Percentiles rank a stretch among this genome's conserved stretches.
These are phyloP conservation scores for Hirsutella minnesotensis DNA, from an alignment of 2,329 filamentous ascomycete species.

Conservation along the genomic window DNA sequence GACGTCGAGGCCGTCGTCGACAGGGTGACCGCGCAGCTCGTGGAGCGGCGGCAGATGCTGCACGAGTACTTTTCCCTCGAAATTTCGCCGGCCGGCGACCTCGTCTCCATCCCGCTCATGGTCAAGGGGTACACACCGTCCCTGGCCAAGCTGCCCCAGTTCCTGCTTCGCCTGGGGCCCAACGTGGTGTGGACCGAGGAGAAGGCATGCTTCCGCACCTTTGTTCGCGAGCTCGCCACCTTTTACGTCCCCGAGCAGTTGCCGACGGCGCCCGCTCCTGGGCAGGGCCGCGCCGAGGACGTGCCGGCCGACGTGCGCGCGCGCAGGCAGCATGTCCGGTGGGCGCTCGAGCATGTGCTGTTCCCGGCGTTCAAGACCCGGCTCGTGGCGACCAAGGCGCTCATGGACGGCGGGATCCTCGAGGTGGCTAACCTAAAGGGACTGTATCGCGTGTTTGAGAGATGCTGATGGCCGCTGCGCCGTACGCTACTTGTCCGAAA, in stretches of 20 bases:
- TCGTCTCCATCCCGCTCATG: slow-evolving; percentile 71
- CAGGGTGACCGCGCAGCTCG: slow-evolving; percentile 54
- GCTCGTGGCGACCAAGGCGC: slow-evolving; percentile 65
- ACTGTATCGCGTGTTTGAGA: slow-evolving; percentile 86
- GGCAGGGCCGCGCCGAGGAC: slow-evolving; percentile 19
- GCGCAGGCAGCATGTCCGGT: slow-evolving; percentile 57
- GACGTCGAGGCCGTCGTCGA: slow-evolving; percentile 56
- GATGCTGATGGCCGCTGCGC: slow-evolving; percentile 63
- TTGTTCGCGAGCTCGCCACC: slow-evolving; percentile 74
- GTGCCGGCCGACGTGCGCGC: slow-evolving; percentile 39
- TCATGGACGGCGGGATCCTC: slow-evolving; percentile 64
- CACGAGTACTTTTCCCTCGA: slow-evolving; percentile 85
- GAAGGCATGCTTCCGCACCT: slow-evolving; percentile 71
- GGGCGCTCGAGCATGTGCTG: slow-evolving; percentile 71
- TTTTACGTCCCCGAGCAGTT: slow-evolving; percentile 87
- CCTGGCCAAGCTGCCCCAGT: slow-evolving; percentile 76
- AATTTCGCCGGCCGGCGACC: slow-evolving; percentile 64
- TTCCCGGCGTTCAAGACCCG: slow-evolving; percentile 82
- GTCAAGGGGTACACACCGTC: slow-evolving; percentile 81
- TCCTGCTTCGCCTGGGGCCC: slow-evolving; percentile 78
- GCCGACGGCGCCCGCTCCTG: slow-evolving; percentile 35
- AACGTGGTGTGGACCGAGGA: slow-evolving; percentile 81
- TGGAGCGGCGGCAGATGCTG: slow-evolving; percentile 74
- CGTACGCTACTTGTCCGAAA: too few relatives aligned
- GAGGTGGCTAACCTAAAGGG: slow-evolving; percentile 90